phyloP scores from a whole-genome alignment of 495 filamentous ascomycete species.

The Hyaloscypha hepaticicola region DNA sequence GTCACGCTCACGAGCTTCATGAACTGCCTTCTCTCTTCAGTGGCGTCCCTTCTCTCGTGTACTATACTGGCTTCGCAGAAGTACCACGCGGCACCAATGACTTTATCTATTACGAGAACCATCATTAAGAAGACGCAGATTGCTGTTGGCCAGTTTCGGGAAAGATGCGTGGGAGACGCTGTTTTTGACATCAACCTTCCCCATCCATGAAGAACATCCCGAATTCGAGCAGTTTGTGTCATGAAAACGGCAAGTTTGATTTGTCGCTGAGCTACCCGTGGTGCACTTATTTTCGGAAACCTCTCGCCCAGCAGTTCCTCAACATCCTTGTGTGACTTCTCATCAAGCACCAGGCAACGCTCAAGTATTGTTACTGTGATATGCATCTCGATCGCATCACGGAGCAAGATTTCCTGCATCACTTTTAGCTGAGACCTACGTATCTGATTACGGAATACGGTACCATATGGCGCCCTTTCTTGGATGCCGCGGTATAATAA shows the following conservation, averaged over 20 bases:
- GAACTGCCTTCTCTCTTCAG: constrained; percentile 17
- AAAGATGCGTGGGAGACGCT: constrained; percentile 7
- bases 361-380: constrained; percentile 28
- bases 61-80: constrained; percentile 24
- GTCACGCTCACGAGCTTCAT: constrained; percentile 23
- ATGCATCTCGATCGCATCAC: constrained; percentile 28
- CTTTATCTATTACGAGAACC: constrained; percentile 30
- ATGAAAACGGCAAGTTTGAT: constrained; percentile 30
- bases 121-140: constrained; percentile 29
- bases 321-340: constrained; percentile 17
- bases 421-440: background rate
- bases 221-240: constrained; percentile 22
- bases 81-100: constrained; percentile 18
- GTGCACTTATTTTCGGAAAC: constrained; percentile 19
- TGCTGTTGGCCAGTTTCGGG: constrained; percentile 28
- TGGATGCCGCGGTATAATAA: constrained; percentile 17
- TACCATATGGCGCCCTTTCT: constrained; percentile 19
- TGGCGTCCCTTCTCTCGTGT: constrained; percentile 12
- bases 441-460: too few relatives aligned
- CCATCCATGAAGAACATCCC: constrained; percentile 26
- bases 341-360: constrained; percentile 28
- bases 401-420: constrained; percentile 13
- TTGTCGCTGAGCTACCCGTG: constrained; percentile 27
- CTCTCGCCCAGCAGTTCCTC: constrained; percentile 17
- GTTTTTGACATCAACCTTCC: constrained; percentile 30